Conservation (phyloP, 2,329 filamentous ascomycete genomes). For the Pseudophaeomoniella oleicola region DNA sequence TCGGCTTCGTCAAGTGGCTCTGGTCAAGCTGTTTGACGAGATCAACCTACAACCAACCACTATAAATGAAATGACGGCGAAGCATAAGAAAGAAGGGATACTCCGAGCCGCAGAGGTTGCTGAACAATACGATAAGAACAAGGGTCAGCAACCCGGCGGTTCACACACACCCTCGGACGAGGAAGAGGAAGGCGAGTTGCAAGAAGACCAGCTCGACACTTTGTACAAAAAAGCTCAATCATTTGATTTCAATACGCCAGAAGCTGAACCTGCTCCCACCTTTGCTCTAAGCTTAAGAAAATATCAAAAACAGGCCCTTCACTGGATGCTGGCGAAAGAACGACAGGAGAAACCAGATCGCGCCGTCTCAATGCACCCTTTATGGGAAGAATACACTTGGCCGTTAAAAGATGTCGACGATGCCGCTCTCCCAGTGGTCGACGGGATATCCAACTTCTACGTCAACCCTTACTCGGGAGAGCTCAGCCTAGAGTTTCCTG, state of each 20-base stretch:
- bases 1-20: conserved; percentile 67
- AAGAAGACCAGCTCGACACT: conserved; percentile 87
- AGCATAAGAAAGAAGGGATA: conserved; percentile 68
- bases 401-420: conserved; percentile 79
- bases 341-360: conserved; percentile 58
- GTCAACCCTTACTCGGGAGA: conserved; percentile 96
- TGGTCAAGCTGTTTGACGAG: conserved; percentile 81
- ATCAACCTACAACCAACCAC: conserved; percentile 67
- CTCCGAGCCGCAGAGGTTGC: conserved; percentile 78
- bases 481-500: conserved; percentile 77
- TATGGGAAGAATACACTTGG: conserved; percentile 95
- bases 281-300: conserved; percentile 75
- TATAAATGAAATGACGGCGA: conserved; percentile 58
- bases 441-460: conserved; percentile 64
- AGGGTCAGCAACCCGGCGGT: conserved; percentile 25
- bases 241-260: conserved; percentile 86
- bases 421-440: conserved; percentile 51
- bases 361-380: conserved; percentile 78
- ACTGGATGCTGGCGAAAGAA: conserved; percentile 96
- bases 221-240: conserved; percentile 93
- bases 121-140: conserved; percentile 56
- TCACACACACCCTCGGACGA: conserved; percentile 45
- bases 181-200: conserved; percentile 80
- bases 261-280: conserved; percentile 65
- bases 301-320: conserved; percentile 86